These are phyloP conservation scores for Dactylellina sp. DNA, from an alignment of 2,329 filamentous ascomycete genomes.

Conservation along the genomic window DNA sequence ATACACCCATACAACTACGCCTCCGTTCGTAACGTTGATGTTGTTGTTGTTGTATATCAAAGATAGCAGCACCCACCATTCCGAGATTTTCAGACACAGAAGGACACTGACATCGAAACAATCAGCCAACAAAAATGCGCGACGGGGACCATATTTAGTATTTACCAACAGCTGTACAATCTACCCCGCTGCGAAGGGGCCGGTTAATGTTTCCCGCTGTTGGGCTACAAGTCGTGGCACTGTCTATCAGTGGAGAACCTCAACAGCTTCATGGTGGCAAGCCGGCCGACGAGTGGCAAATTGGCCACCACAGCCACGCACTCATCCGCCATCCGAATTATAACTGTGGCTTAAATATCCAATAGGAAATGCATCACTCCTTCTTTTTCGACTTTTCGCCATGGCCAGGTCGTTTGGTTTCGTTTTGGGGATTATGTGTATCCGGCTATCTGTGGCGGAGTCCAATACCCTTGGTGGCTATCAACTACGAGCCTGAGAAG, in stretches of 20 bases:
- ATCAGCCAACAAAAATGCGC: neutral
- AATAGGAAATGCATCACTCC: neutral
- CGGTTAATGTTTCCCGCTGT: neutral
- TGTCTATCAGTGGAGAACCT: constrained; percentile 17
- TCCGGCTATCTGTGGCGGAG: too few relatives aligned
- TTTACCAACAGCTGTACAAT: neutral
- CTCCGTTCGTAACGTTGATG: neutral
- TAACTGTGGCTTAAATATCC: neutral
- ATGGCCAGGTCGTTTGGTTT: too few relatives aligned
- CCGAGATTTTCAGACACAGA: neutral
- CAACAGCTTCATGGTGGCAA: neutral
- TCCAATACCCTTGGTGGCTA: too few relatives aligned
- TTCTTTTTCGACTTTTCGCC: constrained; percentile 1
- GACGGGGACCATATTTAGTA: neutral
- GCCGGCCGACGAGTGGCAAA: constrained; percentile 13
- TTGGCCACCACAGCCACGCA: constrained; percentile 35
- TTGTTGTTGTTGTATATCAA: neutral
- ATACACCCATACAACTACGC: neutral
- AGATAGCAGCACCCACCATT: neutral
- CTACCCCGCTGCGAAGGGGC: neutral
- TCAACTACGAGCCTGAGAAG: too few relatives aligned
- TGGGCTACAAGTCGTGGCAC: neutral
- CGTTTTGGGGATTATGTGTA: too few relatives aligned
- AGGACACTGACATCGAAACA: too few relatives aligned
- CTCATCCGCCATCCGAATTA: neutral